Percentiles rank a stretch among this genome's conserved stretches.
Evolutionary conservation across 2,329 filamentous ascomycete genomes (phyloP).

Genomic region (Xylaria multiplex): DNA sequence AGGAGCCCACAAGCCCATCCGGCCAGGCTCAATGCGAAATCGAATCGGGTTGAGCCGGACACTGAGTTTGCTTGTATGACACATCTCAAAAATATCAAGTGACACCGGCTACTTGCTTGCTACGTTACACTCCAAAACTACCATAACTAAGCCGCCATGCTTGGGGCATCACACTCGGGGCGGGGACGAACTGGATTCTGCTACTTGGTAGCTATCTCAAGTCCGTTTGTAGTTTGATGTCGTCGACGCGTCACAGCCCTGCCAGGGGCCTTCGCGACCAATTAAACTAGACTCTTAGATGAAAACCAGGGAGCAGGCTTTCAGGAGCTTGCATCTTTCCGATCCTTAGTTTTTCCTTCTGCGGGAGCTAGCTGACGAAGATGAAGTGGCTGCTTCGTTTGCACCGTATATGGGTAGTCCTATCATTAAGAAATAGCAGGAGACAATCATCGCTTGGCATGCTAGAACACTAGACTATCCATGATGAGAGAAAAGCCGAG

Average conservation of each 20-base stretch:
- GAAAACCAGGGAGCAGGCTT: background rate
- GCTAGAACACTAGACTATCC: background rate
- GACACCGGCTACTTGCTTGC: background rate
- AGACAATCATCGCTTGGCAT: background rate
- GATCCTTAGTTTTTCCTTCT: background rate
- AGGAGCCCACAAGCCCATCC: background rate
- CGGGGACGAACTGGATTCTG: background rate
- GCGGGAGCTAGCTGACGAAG: background rate
- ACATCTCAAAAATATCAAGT: background rate
- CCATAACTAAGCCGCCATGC: background rate
- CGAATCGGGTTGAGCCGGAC: background rate
- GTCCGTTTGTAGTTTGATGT: conserved; percentile 13
- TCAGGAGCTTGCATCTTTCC: background rate
- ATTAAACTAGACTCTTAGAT: background rate
- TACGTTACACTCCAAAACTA: background rate
- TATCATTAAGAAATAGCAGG: background rate
- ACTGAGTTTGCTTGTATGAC: background rate
- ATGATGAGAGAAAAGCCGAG: background rate
- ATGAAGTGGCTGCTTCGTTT: conserved; percentile 1
- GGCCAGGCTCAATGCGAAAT: background rate
- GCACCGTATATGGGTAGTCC: background rate
- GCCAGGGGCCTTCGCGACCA: background rate
- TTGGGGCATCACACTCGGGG: background rate
- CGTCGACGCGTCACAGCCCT: conserved; percentile 1
- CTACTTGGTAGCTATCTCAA: background rate